These are phyloP conservation scores for Cordyceps militaris DNA, from an alignment of 2,329 filamentous ascomycete genomes.

Conservation along the genomic window DNA sequence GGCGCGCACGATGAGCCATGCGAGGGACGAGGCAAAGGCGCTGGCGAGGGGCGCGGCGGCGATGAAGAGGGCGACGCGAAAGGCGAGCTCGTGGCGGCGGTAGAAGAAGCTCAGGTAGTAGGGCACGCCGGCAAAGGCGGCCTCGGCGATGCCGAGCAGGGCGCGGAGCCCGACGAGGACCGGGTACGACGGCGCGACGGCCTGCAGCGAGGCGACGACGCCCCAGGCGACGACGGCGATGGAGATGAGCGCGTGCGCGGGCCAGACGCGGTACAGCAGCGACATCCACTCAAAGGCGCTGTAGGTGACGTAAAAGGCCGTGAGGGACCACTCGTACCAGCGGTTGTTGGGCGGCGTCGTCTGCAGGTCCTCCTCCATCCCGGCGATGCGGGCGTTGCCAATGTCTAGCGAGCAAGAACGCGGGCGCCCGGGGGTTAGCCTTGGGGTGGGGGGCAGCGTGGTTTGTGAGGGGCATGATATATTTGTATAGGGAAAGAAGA, in stretches of 20 bases:
- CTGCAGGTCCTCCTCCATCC: slow-evolving; percentile 56
- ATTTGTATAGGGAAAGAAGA: slow-evolving; percentile 12
- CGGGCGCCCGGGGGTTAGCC: not conserved
- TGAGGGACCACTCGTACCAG: slow-evolving; percentile 55
- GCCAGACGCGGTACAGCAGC: slow-evolving; percentile 52
- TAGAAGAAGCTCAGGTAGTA: slow-evolving; percentile 61
- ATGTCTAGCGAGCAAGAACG: slow-evolving; percentile 42
- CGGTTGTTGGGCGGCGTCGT: slow-evolving; percentile 35
- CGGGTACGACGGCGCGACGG: slow-evolving; percentile 55
- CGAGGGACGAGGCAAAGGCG: slow-evolving; percentile 67
- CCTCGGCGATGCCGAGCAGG: slow-evolving; percentile 56
- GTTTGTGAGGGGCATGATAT: not conserved
- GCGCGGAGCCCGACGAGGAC: slow-evolving; percentile 48
- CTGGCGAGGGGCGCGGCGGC: slow-evolving; percentile 78
- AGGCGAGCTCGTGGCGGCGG: slow-evolving; percentile 65
- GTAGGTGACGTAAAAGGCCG: slow-evolving; percentile 56
- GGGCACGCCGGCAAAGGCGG: slow-evolving; percentile 57
- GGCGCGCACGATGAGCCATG: slow-evolving; percentile 68
- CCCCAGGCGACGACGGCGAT: slow-evolving; percentile 72
- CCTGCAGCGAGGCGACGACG: slow-evolving; percentile 67
- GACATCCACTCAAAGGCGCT: slow-evolving; percentile 60
- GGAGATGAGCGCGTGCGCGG: slow-evolving; percentile 53
- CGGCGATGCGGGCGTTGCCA: slow-evolving; percentile 56
- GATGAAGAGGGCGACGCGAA: slow-evolving; percentile 79
- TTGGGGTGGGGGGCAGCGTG: not conserved